Evolutionary conservation across 2,329 filamentous ascomycete species (phyloP).

Genomic region (Fusarium sp.): DNA sequence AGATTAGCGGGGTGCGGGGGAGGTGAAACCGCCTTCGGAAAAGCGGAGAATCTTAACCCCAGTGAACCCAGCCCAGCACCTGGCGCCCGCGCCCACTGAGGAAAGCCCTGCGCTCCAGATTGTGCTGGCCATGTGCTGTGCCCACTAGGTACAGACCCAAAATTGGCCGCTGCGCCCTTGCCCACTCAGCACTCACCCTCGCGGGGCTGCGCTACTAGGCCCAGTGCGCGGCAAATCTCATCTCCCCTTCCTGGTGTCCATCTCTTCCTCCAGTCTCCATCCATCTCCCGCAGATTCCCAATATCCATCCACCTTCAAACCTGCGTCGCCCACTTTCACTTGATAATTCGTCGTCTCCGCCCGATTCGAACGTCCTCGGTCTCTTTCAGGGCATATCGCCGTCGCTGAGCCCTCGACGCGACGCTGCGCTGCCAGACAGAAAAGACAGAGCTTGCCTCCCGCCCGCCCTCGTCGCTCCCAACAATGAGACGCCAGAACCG

Average conservation of each 20-base stretch:
- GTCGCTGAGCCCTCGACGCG: conserved; percentile 24
- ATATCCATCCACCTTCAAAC: conserved; percentile 18
- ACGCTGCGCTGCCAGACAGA: conserved; percentile 13
- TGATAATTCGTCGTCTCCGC: conserved; percentile 5
- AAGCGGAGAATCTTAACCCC: conserved; percentile 41
- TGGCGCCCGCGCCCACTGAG: conserved; percentile 11
- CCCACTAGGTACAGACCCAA: not conserved
- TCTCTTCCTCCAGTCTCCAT: conserved; percentile 25
- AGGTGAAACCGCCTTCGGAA: conserved; percentile 42
- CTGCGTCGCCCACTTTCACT: conserved; percentile 17
- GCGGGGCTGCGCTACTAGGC: conserved; percentile 25
- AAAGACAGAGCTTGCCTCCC: conserved; percentile 9
- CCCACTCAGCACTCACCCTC: not conserved
- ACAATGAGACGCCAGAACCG: conserved; percentile 45
- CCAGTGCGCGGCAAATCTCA: conserved; percentile 41
- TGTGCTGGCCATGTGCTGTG: not conserved
- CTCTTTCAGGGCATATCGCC: not conserved
- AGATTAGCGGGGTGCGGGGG: conserved; percentile 45
- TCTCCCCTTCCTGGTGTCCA: conserved; percentile 30
- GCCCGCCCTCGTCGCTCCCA: conserved; percentile 8
- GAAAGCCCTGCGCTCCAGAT: not conserved
- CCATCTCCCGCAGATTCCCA: conserved; percentile 8
- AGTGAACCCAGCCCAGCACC: conserved; percentile 4
- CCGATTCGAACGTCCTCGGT: not conserved
- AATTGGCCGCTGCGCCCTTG: not conserved